A percentile compares a stretch with the other conserved stretches of the same genome.
phyloP scores from a whole-genome alignment of 345 rosid genomes.

The Pistacia integerrima region DNA sequence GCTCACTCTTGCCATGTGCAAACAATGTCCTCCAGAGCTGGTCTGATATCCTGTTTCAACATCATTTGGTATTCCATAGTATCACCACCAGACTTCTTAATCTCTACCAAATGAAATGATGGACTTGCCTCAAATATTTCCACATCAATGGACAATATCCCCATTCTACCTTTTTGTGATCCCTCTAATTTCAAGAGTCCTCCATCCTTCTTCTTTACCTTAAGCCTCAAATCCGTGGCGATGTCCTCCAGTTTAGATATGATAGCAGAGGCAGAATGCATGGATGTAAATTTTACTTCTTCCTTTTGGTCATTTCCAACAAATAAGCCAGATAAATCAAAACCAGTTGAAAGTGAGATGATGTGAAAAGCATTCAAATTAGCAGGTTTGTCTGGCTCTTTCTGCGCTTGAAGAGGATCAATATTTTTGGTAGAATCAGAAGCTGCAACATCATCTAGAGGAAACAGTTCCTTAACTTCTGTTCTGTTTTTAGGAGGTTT shows the following conservation, averaged over 20 bases:
- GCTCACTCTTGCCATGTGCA: conserved; percentile 47
- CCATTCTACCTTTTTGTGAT: conserved; percentile 35
- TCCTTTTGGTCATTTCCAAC: conserved; percentile 40
- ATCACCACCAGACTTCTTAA: conserved; percentile 42
- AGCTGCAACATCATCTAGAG: background rate
- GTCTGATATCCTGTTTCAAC: conserved; percentile 36
- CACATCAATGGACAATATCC: conserved; percentile 34
- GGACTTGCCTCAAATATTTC: conserved; percentile 46
- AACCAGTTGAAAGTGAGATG: conserved; percentile 42
- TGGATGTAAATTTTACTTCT: conserved; percentile 38
- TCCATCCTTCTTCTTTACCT: conserved; percentile 33
- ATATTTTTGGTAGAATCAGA: conserved; percentile 11
- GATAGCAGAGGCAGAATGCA: conserved; percentile 27
- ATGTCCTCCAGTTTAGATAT: conserved; percentile 36
- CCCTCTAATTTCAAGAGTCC: conserved; percentile 38
- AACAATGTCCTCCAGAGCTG: conserved; percentile 43
- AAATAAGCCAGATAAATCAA: conserved; percentile 48
- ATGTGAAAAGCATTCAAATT: conserved; percentile 47
- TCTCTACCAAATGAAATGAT: conserved; percentile 40
- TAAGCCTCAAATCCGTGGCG: conserved; percentile 36
- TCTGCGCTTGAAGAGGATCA: conserved; percentile 11
- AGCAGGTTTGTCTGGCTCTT: conserved; percentile 15
- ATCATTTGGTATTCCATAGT: conserved; percentile 37
- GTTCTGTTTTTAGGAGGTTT: background rate
- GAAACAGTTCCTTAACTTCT: conserved; percentile 10